These are phyloP conservation scores for Hortiboletus flavorubellus DNA, from an alignment of 768 basidiomycete genomes.

Conservation along the genomic window DNA sequence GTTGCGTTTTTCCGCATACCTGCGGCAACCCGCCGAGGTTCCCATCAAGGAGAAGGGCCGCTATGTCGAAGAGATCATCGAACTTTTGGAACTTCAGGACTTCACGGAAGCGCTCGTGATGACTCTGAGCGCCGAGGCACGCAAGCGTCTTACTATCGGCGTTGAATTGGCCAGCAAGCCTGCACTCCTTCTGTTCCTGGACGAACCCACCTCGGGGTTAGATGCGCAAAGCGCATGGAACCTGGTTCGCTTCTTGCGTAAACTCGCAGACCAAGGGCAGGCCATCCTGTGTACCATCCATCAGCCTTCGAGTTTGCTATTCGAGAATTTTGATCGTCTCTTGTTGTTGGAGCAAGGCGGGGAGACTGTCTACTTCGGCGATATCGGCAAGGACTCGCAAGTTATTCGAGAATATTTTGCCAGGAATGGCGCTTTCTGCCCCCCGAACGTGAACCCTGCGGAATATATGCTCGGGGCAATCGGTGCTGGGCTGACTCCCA, in stretches of 20 bases:
- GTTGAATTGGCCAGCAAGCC: constrained; percentile 84
- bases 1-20: constrained; percentile 79
- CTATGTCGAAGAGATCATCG: constrained; percentile 81
- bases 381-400: constrained; percentile 72
- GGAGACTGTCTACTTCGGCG: constrained; percentile 91
- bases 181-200: constrained; percentile 24
- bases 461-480: constrained; percentile 85
- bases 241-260: constrained; percentile 74
- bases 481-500: constrained; percentile 73
- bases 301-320: constrained; percentile 81
- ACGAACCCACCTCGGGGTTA: constrained; percentile 54
- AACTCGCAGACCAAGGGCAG: constrained; percentile 82
- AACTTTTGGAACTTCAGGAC: constrained; percentile 80
- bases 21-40: constrained; percentile 70
- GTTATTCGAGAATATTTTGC: constrained; percentile 75
- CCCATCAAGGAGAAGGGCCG: constrained; percentile 69
- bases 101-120: constrained; percentile 79
- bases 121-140: constrained; percentile 61
- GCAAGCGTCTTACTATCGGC: constrained; percentile 88
- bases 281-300: constrained; percentile 91
- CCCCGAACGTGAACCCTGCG: constrained; percentile 72
- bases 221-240: constrained; percentile 76
- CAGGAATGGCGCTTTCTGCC: constrained; percentile 65
- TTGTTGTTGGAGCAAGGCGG: constrained; percentile 73
- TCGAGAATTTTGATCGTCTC: constrained; percentile 80